These are phyloP conservation scores for Russula sp. DNA, from an alignment of 768 basidiomycete genomes.

Conservation along the genomic window DNA sequence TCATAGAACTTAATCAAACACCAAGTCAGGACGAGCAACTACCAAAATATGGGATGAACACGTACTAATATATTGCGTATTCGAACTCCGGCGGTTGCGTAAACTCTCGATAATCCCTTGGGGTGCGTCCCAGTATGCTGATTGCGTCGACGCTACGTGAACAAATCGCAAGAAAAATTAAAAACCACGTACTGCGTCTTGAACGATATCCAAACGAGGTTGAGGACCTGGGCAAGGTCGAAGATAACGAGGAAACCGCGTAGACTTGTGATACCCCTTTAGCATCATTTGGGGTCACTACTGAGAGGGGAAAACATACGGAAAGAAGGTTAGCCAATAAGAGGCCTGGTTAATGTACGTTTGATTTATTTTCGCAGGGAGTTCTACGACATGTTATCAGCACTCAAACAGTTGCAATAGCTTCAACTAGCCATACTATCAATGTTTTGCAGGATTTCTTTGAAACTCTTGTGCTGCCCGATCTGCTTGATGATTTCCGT, in stretches of 20 bases:
- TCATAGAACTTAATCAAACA: conserved; percentile 39
- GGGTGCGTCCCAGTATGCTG: conserved; percentile 80
- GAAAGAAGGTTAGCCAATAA: conserved; percentile 92
- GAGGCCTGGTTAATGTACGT: conserved; percentile 90
- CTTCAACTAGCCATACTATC: conserved; percentile 29
- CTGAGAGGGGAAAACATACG: conserved; percentile 42
- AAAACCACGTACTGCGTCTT: conserved; percentile 58
- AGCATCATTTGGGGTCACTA: background rate
- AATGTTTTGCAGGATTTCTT: conserved; percentile 39
- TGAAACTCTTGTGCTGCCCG: conserved; percentile 39
- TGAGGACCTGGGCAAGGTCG: conserved; percentile 92
- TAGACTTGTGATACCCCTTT: conserved; percentile 39
- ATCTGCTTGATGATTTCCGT: conserved; percentile 42
- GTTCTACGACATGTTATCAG: conserved; percentile 35
- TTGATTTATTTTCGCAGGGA: conserved; percentile 66
- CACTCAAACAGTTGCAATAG: background rate
- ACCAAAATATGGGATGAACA: conserved; percentile 18
- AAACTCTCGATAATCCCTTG: conserved; percentile 84
- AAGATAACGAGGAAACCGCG: conserved; percentile 94
- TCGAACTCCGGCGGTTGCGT: conserved; percentile 88
- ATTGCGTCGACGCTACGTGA: conserved; percentile 8
- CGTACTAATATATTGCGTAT: conserved; percentile 78
- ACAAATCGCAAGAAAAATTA: background rate
- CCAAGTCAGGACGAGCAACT: conserved; percentile 3
- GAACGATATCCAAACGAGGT: conserved; percentile 78